These are phyloP conservation scores for Cutaneotrichosporon sp. DNA, from an alignment of 1,284 basidiomycete species.

Conservation along the genomic window DNA sequence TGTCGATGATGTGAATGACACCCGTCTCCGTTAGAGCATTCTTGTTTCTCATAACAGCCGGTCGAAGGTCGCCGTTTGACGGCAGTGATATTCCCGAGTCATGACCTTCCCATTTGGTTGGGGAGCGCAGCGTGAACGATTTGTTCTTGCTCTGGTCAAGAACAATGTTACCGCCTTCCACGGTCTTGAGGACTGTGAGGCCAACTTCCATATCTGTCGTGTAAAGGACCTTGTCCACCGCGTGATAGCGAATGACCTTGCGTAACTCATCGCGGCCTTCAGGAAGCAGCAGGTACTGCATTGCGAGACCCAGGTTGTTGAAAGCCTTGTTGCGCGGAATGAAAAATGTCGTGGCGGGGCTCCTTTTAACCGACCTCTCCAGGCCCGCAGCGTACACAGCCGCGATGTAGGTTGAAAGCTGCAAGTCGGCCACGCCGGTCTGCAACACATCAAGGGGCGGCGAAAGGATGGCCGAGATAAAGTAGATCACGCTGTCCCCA, in stretches of 20 bases:
- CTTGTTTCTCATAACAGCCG: slow-evolving; percentile 35
- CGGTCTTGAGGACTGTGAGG: slow-evolving; percentile 34
- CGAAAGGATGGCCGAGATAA: slow-evolving; percentile 73
- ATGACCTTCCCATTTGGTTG: slow-evolving; percentile 35
- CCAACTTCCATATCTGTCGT: slow-evolving; percentile 49
- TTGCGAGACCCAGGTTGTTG: slow-evolving; percentile 78
- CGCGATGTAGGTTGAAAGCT: slow-evolving; percentile 83
- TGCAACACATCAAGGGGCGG: slow-evolving; percentile 77
- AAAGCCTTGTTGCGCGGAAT: slow-evolving; percentile 87
- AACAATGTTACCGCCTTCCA: slow-evolving; percentile 48
- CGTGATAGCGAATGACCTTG: slow-evolving; percentile 78
- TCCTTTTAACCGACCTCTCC: slow-evolving; percentile 62
- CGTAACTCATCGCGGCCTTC: slow-evolving; percentile 72
- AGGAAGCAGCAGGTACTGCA: slow-evolving; percentile 69
- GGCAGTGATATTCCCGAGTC: slow-evolving; percentile 49
- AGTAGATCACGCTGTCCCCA: slow-evolving; percentile 79
- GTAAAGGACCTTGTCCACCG: slow-evolving; percentile 73
- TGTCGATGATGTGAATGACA: slow-evolving; percentile 81
- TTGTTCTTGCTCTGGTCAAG: slow-evolving; percentile 29
- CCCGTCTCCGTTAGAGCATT: slow-evolving; percentile 77
- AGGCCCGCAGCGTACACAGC: slow-evolving; percentile 78
- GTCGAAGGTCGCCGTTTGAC: slow-evolving; percentile 40
- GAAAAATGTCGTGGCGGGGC: slow-evolving; percentile 72
- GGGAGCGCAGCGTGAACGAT: slow-evolving; percentile 28
- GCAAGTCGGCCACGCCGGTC: slow-evolving; percentile 73